These are phyloP conservation scores for Ascomycota sp. DNA, from an alignment of 2,329 filamentous ascomycete genomes.

Conservation along the genomic window DNA sequence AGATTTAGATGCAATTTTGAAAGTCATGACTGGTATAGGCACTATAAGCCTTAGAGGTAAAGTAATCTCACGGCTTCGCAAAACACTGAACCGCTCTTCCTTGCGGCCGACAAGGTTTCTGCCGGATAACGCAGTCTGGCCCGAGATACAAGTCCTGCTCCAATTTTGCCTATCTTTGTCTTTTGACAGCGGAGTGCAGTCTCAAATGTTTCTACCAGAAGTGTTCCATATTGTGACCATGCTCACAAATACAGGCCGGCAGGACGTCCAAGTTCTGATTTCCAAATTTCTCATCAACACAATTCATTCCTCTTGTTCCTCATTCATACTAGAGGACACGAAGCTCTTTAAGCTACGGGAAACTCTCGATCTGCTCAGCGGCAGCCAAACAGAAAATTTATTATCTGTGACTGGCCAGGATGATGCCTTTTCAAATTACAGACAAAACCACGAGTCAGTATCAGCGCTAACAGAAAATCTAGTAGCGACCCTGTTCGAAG, in stretches of 20 bases:
- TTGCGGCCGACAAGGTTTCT: constrained; percentile 41
- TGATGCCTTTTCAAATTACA: constrained; percentile 28
- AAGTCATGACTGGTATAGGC: constrained; percentile 38
- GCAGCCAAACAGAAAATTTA: constrained; percentile 33
- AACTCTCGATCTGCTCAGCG: constrained; percentile 34
- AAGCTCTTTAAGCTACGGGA: constrained; percentile 31
- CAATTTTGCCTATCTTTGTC: constrained; percentile 44
- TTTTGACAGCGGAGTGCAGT: constrained; percentile 44
- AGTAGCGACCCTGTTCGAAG: constrained; percentile 37
- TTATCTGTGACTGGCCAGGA: constrained; percentile 24
- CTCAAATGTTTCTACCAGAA: constrained; percentile 44
- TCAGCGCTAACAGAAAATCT: constrained; percentile 36
- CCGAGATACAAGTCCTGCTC: constrained; percentile 44
- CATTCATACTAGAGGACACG: constrained; percentile 37
- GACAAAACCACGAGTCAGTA: constrained; percentile 28
- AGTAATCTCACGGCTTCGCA: constrained; percentile 40
- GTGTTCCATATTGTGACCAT: constrained; percentile 50
- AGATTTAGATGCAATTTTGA: constrained; percentile 32
- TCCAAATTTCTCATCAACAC: constrained; percentile 44
- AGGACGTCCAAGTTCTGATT: constrained; percentile 33
- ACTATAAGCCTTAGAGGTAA: constrained; percentile 44
- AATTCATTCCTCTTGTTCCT: constrained; percentile 44
- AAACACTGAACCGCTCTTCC: constrained; percentile 43
- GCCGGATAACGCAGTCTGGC: constrained; percentile 45
- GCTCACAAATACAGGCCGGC: constrained; percentile 40